Evolutionary conservation across 768 basidiomycete species (phyloP), one percentile per base, ranked within the genome.

Genomic region (Boletus sp.): DNA sequence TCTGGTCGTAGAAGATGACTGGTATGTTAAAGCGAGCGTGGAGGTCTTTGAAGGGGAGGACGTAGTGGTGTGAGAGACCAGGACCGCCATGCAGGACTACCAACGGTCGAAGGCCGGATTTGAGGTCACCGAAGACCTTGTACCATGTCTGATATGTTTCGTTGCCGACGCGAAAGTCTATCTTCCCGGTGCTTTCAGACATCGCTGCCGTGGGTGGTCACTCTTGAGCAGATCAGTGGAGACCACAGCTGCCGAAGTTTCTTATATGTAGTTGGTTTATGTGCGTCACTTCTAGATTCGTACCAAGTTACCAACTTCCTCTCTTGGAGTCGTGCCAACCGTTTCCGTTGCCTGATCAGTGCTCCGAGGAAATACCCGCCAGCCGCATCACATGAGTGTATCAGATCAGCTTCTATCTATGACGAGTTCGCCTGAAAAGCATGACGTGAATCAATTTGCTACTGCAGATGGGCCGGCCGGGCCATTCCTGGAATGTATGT

Each of bases 1-100:
- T 63, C 68, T 82, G 80, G 58, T 82, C 81, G 56, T 83, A 83
- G 62, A 83, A 72, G 40, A 83, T 63, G 56, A 83, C 71, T 1
- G 79, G 76, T 36, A 75, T 74, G 47, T 63, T 62, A 45, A 65
- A 56, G 12, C 52, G 49, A 46, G 54, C 24, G 29, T 70, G 55
- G 48, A 82, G 71, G 24, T 78, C 72, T 49, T 58, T 63, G 53
- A 74, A 65, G 3, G 78, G 71, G 50, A 75, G 65, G 54, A 82
- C 59, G 56, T 79, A 80, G 39, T 75, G 66, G 49, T 79, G 76
- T 0, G 74, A 64, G 40, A 67, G 15, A 5, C 66, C 66, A 7
- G 80, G 80, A 2, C 81, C 81, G 6, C 81, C 82, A 54, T 83
- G 81, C 1, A 83, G 66, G 0, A 67, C 67, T 15, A 83, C 64